Evolutionary conservation across 352 stramenopile species (phyloP).

Genomic region (Pythium periplocum): DNA sequence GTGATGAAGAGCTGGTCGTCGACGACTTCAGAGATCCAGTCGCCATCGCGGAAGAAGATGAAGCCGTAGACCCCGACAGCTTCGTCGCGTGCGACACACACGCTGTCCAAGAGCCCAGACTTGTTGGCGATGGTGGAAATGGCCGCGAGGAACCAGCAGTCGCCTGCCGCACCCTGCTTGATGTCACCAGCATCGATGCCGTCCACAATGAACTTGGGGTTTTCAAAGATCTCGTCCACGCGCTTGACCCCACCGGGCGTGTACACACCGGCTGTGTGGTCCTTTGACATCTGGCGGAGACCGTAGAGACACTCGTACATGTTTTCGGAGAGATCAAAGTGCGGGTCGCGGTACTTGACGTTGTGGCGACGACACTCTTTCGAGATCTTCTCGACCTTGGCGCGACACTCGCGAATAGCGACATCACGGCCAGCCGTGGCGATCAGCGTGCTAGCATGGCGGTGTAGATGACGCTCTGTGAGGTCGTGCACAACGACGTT

Average conservation of each 20-base stretch:
- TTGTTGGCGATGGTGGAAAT: conserved; percentile 68
- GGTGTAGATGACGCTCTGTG: too few relatives aligned
- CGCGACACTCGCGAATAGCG: too few relatives aligned
- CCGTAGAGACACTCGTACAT: conserved; percentile 21
- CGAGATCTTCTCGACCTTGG: conserved; percentile 18
- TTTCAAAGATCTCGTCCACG: conserved; percentile 32
- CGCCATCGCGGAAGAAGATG: conserved; percentile 47
- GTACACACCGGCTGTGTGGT: too few relatives aligned
- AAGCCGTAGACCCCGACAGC: conserved; percentile 44
- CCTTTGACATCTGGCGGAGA: too few relatives aligned
- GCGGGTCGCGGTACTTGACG: conserved; percentile 26
- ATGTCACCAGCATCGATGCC: conserved; percentile 62
- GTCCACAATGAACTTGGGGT: conserved; percentile 38
- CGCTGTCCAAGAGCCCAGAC: conserved; percentile 53
- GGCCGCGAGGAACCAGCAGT: conserved; percentile 81
- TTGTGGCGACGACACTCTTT: conserved; percentile 24
- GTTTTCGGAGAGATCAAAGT: conserved; percentile 19
- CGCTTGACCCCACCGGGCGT: conserved; percentile 17
- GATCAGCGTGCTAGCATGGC: too few relatives aligned
- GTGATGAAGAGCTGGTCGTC: conserved; percentile 39
- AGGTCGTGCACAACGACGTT: too few relatives aligned
- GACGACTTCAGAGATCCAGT: conserved; percentile 40
- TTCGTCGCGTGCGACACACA: conserved; percentile 45
- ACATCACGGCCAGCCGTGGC: too few relatives aligned
- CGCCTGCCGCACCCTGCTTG: conserved; percentile 62